Conservation (phyloP, 192 early-diverging fungal species). For the Backusella australiensis region DNA sequence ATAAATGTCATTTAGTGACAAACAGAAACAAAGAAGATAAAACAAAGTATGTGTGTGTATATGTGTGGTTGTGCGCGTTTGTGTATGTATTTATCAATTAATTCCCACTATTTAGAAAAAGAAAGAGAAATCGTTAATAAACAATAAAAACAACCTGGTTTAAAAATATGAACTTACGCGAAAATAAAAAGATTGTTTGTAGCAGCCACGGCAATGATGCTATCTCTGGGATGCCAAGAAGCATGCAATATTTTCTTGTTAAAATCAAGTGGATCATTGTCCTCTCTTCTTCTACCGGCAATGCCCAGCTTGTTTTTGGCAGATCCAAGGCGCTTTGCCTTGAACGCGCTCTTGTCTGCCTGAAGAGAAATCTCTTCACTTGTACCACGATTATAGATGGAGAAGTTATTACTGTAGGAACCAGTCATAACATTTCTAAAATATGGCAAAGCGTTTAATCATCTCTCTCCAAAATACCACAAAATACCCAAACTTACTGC, state of each 20-base stretch:
- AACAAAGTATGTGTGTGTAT: background rate
- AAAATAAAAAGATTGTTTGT: conserved; percentile 90
- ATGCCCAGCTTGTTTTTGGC: conserved; percentile 70
- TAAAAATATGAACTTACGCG: conserved; percentile 29
- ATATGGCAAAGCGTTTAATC: background rate
- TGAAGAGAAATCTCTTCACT: conserved; percentile 82
- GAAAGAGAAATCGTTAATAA: background rate
- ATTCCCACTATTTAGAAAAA: background rate
- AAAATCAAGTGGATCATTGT: conserved; percentile 81
- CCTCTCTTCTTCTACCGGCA: conserved; percentile 42
- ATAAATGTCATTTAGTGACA: background rate
- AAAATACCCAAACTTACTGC: conserved; percentile 54
- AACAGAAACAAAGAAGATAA: background rate
- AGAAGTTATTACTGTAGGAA: conserved; percentile 98
- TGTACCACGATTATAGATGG: conserved; percentile 83
- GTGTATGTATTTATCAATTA: background rate
- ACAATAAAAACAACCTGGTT: too few relatives aligned
- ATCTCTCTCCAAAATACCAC: background rate
- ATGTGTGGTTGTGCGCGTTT: background rate
- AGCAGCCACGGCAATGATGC: conserved; percentile 84
- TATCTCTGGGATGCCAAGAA: conserved; percentile 89
- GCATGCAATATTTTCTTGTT: conserved; percentile 89
- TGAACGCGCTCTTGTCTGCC: conserved; percentile 97
- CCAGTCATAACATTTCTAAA: conserved; percentile 83
- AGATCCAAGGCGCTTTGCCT: conserved; percentile 75